phyloP scores from a whole-genome alignment of 495 filamentous ascomycete genomes.

The Pyronema domesticum region DNA sequence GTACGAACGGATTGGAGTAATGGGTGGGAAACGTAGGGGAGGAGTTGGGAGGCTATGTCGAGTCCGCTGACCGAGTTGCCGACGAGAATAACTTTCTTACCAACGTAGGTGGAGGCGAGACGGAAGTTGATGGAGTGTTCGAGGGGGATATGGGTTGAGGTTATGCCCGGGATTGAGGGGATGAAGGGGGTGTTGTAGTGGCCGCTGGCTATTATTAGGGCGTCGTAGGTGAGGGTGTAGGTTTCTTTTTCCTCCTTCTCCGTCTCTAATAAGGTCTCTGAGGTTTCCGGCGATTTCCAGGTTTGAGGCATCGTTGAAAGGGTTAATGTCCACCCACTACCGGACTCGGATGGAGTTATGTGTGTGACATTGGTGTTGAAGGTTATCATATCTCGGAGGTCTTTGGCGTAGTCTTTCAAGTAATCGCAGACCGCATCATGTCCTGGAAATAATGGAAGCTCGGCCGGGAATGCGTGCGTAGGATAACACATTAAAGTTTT shows the following conservation, averaged over 20 bases:
- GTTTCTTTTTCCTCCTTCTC: slow-evolving; percentile 15
- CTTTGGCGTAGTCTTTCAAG: slow-evolving; percentile 51
- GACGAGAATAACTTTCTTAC: slow-evolving; percentile 47
- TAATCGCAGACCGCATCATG: slow-evolving; percentile 53
- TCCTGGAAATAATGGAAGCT: slow-evolving; percentile 52
- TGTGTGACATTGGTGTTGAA: slow-evolving; percentile 43
- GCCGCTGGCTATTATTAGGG: slow-evolving; percentile 46
- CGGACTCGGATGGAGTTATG: slow-evolving; percentile 17
- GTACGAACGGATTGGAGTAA: slow-evolving; percentile 8
- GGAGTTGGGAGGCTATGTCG: slow-evolving; percentile 32
- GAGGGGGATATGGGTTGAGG: slow-evolving; percentile 42
- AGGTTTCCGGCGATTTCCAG: no score
- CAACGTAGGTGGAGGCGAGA: slow-evolving; percentile 32
- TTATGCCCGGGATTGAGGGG: slow-evolving; percentile 41
- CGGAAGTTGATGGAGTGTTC: slow-evolving; percentile 72
- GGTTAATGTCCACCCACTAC: slow-evolving; percentile 9
- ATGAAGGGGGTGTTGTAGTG: slow-evolving; percentile 46
- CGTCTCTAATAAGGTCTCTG: no score
- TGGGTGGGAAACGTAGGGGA: slow-evolving; percentile 4
- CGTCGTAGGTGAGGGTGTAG: slow-evolving; percentile 31
- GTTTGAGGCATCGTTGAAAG: not conserved
- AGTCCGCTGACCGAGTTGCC: slow-evolving; percentile 47
- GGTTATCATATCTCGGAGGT: slow-evolving; percentile 36
- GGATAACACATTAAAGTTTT: slow-evolving; percentile 65
- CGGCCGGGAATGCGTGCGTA: slow-evolving; percentile 44